phyloP scores from a whole-genome alignment of 495 filamentous ascomycete species.

The Xylaria acuta region DNA sequence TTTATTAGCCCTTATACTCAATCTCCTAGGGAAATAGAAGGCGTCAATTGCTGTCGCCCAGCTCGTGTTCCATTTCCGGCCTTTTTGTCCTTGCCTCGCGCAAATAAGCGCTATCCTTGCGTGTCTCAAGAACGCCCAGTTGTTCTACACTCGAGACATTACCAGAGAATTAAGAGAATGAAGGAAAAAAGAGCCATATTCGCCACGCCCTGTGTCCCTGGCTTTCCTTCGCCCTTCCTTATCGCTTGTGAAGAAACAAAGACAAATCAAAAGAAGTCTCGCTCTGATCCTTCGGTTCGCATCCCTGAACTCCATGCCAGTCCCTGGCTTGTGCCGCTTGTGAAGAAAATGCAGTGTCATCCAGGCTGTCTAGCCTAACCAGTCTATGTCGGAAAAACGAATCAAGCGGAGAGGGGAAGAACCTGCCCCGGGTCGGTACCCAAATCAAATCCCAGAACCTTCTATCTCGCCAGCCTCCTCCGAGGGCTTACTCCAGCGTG shows the following conservation, averaged over 20 bases:
- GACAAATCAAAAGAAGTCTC: slow-evolving; percentile 22
- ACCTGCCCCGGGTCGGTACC: not conserved
- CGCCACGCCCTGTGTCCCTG: slow-evolving; percentile 8
- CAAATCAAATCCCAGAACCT: not conserved
- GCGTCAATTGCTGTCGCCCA: slow-evolving; percentile 4
- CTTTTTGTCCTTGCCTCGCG: slow-evolving; percentile 4
- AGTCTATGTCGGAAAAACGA: slow-evolving; percentile 32
- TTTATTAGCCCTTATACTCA: slow-evolving; percentile 16
- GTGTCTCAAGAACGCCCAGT: slow-evolving; percentile 22
- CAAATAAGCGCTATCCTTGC: slow-evolving; percentile 11
- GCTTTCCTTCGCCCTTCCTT: slow-evolving; percentile 22
- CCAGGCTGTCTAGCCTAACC: slow-evolving; percentile 30
- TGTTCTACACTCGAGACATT: slow-evolving; percentile 20
- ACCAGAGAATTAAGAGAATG: slow-evolving; percentile 10
- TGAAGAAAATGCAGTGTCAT: slow-evolving; percentile 34
- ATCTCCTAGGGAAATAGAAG: slow-evolving; percentile 5
- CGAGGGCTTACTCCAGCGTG: not conserved
- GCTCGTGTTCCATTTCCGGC: not conserved
- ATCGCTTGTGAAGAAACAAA: slow-evolving; percentile 10
- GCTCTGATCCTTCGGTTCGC: slow-evolving; percentile 21
- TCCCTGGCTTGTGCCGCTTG: slow-evolving; percentile 27
- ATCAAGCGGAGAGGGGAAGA: slow-evolving; percentile 7
- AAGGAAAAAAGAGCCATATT: not conserved
- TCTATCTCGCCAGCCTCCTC: not conserved
- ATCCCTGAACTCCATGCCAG: slow-evolving; percentile 29